Percentiles rank a stretch among this genome's conserved stretches.
Conservation (phyloP, 1,284 basidiomycete species). For the Schizophyllum amplum region DNA sequence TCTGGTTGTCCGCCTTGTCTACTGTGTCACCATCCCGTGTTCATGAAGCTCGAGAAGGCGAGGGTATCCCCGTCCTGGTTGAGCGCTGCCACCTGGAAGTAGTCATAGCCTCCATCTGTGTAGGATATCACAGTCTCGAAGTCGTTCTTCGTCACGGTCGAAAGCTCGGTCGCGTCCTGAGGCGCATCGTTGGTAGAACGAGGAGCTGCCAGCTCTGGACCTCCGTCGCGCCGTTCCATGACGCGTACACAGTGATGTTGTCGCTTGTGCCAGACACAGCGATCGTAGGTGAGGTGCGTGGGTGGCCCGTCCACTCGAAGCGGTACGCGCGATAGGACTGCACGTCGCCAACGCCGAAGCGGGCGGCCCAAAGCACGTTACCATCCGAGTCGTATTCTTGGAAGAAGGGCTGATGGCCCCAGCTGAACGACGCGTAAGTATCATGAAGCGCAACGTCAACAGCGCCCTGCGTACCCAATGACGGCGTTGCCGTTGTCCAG, state of each 20-base stretch:
- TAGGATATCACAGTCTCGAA: background rate
- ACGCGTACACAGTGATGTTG: conserved; percentile 3
- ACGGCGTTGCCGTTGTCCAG: conserved; percentile 9
- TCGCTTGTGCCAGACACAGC: background rate
- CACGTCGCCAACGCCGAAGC: conserved; percentile 7
- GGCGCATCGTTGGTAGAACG: background rate
- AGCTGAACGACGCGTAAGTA: background rate
- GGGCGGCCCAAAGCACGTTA: conserved; percentile 7
- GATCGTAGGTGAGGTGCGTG: background rate
- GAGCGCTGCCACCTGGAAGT: background rate
- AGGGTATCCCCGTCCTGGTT: background rate
- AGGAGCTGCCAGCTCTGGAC: conserved; percentile 2
- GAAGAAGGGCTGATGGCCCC: conserved; percentile 8
- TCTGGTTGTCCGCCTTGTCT: too few species aligned
- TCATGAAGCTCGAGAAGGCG: background rate
- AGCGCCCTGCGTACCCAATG: conserved; percentile 4
- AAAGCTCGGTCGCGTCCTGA: background rate
- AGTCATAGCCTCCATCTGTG: background rate
- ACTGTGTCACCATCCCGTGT: background rate
- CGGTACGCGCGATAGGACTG: background rate
- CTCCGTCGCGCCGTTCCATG: conserved; percentile 11
- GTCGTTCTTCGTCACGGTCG: background rate
- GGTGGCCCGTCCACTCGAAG: background rate
- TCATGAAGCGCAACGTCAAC: background rate
- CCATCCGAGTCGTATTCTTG: conserved; percentile 5